Evolutionary conservation across 768 basidiomycete species (phyloP), one percentile per base, ranked within the genome.

Genomic region (Psilocybe tampanensis): DNA sequence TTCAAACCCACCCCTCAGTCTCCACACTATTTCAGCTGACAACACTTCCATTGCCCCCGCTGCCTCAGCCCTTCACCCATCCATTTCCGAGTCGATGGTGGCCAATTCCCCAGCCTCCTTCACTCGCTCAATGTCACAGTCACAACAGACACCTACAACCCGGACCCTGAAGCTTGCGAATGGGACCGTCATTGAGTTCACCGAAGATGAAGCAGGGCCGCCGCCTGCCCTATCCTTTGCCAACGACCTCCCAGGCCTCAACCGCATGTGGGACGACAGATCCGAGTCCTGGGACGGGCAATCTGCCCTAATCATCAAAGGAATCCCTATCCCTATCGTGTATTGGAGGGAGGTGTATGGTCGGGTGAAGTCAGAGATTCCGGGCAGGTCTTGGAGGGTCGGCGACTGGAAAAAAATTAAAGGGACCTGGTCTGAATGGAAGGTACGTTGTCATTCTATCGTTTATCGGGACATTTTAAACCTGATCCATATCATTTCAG

Each of bases 201-300:
- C 55, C 3, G 51, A 17, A 21, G 26, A 23, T 2, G 55, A 64
- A n/a, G 55, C 62, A 22, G 51, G 47, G 19, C 51, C 55, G 26
- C 58, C 60, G 1, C 62, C 69, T 0, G 60, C 61, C 2, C 47
- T 62, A 11, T 59, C 63, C 0, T 70, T 69, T 29, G 64, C 50
- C 1, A 26, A 61, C 12, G 60, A 70, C 55, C 57, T 70, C 19
- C 29, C 53, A 1, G 22, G 48, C 0, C 62, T 70, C 9, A 65
- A 70, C 43, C 48, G 39, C 1, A 66, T 69, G 64, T 70, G 70
- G 70, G 70, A 71, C n/a, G 64, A 71, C 57, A 57, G 36, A 7
- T 60, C 63, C 4, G 18, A 22, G 1, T 44, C 64, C 24, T 71
- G 70, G 70, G 41, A 48, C 13, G 15, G 41, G 0, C 22, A 54